Evolutionary conservation across 345 rosid genomes (phyloP).

Genomic region (Gossypium turneri): DNA sequence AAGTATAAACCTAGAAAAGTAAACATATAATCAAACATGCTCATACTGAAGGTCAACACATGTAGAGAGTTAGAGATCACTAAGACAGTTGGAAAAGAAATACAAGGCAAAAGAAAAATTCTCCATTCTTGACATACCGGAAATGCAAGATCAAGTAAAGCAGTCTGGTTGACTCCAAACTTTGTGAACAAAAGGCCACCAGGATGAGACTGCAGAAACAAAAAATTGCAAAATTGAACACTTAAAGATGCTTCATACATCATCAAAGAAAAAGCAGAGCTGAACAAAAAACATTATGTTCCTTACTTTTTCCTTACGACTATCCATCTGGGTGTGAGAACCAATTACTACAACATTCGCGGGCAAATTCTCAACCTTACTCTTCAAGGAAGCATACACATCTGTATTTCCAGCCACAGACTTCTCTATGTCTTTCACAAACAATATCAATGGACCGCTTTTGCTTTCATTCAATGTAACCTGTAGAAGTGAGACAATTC

Average conservation of each 20-base stretch:
- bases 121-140: conserved; percentile 47
- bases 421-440: conserved; percentile 91
- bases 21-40: not conserved
- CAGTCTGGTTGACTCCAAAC: conserved; percentile 89
- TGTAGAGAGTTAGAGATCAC: not conserved
- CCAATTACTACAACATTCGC: conserved; percentile 79
- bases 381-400: conserved; percentile 53
- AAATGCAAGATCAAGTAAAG: conserved; percentile 84
- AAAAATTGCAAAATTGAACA: not conserved
- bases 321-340: conserved; percentile 84
- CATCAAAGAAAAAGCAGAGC: not conserved
- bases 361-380: conserved; percentile 79
- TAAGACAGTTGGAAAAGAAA: not conserved
- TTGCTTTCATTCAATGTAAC: conserved; percentile 69
- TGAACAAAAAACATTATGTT: not conserved
- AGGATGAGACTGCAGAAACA: conserved; percentile 71
- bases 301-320: conserved; percentile 86
- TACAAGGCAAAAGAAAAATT: not conserved
- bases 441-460: conserved; percentile 65
- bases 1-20: not conserved
- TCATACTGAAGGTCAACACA: not conserved
- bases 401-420: conserved; percentile 72
- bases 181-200: conserved; percentile 92
- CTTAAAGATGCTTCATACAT: not conserved
- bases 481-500: conserved; percentile 35